phyloP scores from a whole-genome alignment of 257 asterid genomes.

The Galeopsis tetrahit region DNA sequence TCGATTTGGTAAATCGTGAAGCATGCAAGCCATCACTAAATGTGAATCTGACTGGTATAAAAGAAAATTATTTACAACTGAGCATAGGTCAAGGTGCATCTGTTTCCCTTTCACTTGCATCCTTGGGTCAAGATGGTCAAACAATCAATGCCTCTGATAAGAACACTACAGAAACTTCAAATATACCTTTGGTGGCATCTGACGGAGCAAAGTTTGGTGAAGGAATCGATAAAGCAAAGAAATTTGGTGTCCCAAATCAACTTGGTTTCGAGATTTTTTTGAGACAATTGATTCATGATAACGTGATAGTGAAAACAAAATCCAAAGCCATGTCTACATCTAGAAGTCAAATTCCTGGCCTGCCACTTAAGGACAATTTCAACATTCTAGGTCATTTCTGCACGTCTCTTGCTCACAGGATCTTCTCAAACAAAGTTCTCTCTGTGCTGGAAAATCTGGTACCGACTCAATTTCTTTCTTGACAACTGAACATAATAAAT shows the following conservation, averaged over 20 bases:
- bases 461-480: conserved; percentile 35
- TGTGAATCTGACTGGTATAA: conserved; percentile 78
- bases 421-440: conserved; percentile 87
- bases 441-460: conserved; percentile 86
- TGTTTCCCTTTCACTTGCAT: conserved; percentile 74
- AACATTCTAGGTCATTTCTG: conserved; percentile 87
- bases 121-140: conserved; percentile 59
- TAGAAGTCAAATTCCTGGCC: conserved; percentile 59
- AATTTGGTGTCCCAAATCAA: conserved; percentile 64
- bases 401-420: conserved; percentile 92
- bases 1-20: conserved; percentile 91
- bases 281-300: conserved; percentile 86
- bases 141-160: conserved; percentile 37
- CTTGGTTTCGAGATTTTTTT: conserved; percentile 79
- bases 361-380: conserved; percentile 60
- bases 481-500: conserved; percentile 17
- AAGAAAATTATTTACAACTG: conserved; percentile 75
- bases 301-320: conserved; percentile 83
- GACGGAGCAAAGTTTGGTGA: conserved; percentile 49
- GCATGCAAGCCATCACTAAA: conserved; percentile 74
- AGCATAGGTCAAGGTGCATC: conserved; percentile 82
- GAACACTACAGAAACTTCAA: conserved; percentile 44
- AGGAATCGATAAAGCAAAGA: conserved; percentile 45
- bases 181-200: conserved; percentile 41
- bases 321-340: conserved; percentile 49